Conservation (phyloP, 1,139 yeast species). For the Kodamaea plutei region DNA sequence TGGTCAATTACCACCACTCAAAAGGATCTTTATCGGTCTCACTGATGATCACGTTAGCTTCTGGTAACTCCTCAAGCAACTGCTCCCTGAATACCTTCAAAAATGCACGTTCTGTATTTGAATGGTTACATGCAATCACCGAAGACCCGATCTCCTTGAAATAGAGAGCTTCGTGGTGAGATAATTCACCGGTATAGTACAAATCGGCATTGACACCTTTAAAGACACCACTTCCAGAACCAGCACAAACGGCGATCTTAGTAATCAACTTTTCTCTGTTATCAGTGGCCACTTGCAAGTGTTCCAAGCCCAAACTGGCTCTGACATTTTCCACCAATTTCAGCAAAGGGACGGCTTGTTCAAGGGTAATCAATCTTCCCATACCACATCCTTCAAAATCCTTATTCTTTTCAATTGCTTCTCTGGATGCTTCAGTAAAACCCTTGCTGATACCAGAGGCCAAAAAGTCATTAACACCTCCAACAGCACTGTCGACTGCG, state of each 20-base stretch:
- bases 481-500: conserved; percentile 86
- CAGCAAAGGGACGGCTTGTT: conserved; percentile 38
- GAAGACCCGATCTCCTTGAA: conserved; percentile 69
- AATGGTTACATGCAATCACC: conserved; percentile 79
- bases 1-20: conserved; percentile 13
- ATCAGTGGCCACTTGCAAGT: conserved; percentile 60
- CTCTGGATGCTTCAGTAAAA: conserved; percentile 18
- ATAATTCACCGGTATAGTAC: conserved; percentile 84
- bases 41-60: conserved; percentile 45
- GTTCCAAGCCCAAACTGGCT: conserved; percentile 42
- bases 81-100: conserved; percentile 48
- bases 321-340: conserved; percentile 55
- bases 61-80: conserved; percentile 44
- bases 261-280: conserved; percentile 30
- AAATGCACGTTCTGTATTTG: conserved; percentile 90
- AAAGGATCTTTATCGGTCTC: conserved; percentile 56
- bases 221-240: conserved; percentile 79
- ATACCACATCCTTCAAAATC: conserved; percentile 58
- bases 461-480: conserved; percentile 93
- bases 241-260: conserved; percentile 88
- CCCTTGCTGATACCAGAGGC: conserved; percentile 53
- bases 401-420: conserved; percentile 27
- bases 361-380: conserved; percentile 68
- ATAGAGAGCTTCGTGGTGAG: conserved; percentile 84
- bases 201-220: conserved; percentile 67